phyloP scores from a whole-genome alignment of 2,329 filamentous ascomycete species.

The Ascochyta koolunga region DNA sequence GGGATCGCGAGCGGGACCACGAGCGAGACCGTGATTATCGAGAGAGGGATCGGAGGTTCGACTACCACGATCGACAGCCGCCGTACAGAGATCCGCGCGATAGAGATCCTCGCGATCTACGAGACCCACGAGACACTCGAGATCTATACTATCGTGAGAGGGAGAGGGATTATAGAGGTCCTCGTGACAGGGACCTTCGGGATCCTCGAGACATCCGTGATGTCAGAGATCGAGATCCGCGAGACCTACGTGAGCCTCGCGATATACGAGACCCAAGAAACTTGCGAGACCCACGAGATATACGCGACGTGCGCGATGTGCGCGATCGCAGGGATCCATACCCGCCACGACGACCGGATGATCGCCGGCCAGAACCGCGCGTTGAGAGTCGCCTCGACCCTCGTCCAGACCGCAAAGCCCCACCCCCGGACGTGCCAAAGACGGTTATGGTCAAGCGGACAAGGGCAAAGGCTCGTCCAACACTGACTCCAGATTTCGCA shows the following conservation, averaged over 20 bases:
- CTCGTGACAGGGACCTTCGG: slow-evolving; percentile 24
- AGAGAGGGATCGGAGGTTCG: slow-evolving; percentile 49
- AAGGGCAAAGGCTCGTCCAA: slow-evolving; percentile 73
- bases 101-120: slow-evolving; percentile 28
- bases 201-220: slow-evolving; percentile 27
- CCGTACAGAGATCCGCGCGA: slow-evolving; percentile 39
- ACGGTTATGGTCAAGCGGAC: slow-evolving; percentile 69
- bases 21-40: slow-evolving; percentile 49
- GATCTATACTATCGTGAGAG: slow-evolving; percentile 25
- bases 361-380: slow-evolving; percentile 28
- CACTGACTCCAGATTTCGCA: slow-evolving; percentile 72
- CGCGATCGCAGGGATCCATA: slow-evolving; percentile 41
- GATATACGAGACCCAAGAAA: slow-evolving; percentile 23
- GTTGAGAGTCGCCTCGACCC: slow-evolving; percentile 45
- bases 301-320: slow-evolving; percentile 30
- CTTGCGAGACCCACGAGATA: slow-evolving; percentile 26
- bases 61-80: slow-evolving; percentile 33
- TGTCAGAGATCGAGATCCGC: slow-evolving; percentile 25
- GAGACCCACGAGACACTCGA: slow-evolving; percentile 15
- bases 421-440: slow-evolving; percentile 50
- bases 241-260: slow-evolving; percentile 26
- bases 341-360: slow-evolving; percentile 35
- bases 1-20: slow-evolving; percentile 47
- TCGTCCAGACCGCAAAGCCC: slow-evolving; percentile 44
- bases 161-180: slow-evolving; percentile 29